phyloP scores from a whole-genome alignment of 768 basidiomycete genomes.

The Butyriboletus loyo region DNA sequence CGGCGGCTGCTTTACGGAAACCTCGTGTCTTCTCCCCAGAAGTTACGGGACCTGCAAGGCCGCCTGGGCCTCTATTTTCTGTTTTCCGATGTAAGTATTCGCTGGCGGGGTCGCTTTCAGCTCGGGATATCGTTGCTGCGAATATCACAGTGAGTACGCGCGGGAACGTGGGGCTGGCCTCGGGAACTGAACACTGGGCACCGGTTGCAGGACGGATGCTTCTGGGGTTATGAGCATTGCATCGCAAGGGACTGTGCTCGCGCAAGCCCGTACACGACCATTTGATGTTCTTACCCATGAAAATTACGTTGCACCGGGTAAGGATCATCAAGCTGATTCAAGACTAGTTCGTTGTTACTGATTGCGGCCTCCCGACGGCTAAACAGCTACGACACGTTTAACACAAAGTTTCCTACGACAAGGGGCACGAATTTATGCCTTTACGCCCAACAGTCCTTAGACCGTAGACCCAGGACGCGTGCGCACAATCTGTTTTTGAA shows the following conservation, averaged over 20 bases:
- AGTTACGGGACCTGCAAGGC: constrained; percentile 77
- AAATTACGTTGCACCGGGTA: constrained; percentile 79
- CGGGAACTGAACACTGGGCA: constrained; percentile 14
- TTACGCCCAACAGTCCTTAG: constrained; percentile 39
- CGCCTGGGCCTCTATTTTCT: constrained; percentile 82
- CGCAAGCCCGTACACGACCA: constrained; percentile 64
- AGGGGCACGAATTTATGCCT: constrained; percentile 55
- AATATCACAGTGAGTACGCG: constrained; percentile 63
- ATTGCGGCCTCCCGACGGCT: constrained; percentile 12
- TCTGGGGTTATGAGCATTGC: constrained; percentile 50
- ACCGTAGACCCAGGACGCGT: constrained; percentile 22
- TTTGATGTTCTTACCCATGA: constrained; percentile 77
- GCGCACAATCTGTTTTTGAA: constrained; percentile 2
- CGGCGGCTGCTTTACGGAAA: constrained; percentile 78
- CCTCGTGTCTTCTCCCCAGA: constrained; percentile 77
- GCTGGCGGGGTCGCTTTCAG: constrained; percentile 72
- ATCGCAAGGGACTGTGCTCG: constrained; percentile 62
- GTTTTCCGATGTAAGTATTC: constrained; percentile 88
- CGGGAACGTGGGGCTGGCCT: constrained; percentile 10
- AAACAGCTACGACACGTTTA: constrained; percentile 45
- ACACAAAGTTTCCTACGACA: constrained; percentile 59
- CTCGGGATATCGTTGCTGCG: constrained; percentile 71
- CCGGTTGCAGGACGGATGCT: constrained; percentile 43
- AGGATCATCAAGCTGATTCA: constrained; percentile 33
- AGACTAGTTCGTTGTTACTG: constrained; percentile 17